A percentile compares a stretch with the other conserved stretches of the same genome.
These are phyloP conservation scores for Luvunga scandens DNA, from an alignment of 345 rosid species.

Conservation along the genomic window DNA sequence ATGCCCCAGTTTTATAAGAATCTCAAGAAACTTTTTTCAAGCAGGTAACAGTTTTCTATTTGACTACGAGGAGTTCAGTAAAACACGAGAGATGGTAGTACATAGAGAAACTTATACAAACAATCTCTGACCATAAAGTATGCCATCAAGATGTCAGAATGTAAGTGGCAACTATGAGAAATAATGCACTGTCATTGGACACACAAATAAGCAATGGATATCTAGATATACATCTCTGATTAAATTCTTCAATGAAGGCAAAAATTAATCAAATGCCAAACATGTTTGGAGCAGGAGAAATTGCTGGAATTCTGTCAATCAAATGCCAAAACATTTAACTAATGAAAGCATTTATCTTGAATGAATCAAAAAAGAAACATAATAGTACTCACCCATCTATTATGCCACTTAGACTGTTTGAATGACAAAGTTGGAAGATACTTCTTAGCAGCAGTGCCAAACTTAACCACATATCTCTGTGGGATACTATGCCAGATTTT, in stretches of 20 bases:
- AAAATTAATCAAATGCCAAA: too few relatives aligned
- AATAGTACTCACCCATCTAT: slow-evolving; percentile 43
- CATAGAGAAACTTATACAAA: neutral
- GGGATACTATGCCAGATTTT: slow-evolving; percentile 68
- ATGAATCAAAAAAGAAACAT: slow-evolving; percentile 7
- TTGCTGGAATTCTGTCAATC: neutral
- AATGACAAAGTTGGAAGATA: slow-evolving; percentile 25
- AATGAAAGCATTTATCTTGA: slow-evolving; percentile 5
- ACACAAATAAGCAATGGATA: neutral
- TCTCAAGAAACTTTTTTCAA: neutral
- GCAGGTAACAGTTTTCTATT: neutral
- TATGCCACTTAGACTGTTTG: slow-evolving; percentile 24
- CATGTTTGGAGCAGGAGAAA: too few relatives aligned
- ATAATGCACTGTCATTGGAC: neutral
- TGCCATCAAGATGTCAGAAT: neutral
- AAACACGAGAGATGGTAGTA: neutral
- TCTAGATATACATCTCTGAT: neutral
- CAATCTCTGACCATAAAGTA: neutral
- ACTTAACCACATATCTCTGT: slow-evolving; percentile 35
- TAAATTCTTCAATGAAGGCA: neutral
- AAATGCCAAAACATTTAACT: neutral
- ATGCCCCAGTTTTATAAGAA: neutral
- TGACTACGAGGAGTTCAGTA: neutral
- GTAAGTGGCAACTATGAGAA: neutral
- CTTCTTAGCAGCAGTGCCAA: slow-evolving; percentile 38